Conservation (phyloP, 1,284 basidiomycete species). For the Entoloma clypeatum region DNA sequence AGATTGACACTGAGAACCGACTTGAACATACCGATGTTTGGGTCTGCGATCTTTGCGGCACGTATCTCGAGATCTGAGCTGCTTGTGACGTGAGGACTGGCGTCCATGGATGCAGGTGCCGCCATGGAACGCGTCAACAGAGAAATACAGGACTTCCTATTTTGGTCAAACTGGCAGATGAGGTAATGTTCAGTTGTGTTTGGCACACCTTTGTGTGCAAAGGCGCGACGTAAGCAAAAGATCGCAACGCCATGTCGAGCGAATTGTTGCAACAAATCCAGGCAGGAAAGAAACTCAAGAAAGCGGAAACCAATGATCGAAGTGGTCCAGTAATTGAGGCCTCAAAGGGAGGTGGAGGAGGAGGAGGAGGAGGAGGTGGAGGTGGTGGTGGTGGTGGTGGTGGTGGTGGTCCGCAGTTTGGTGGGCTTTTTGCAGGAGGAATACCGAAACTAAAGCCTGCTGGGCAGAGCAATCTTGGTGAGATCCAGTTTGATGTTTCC, state of each 20-base stretch:
- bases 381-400: conserved; percentile 34
- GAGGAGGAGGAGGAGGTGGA: conserved; percentile 37
- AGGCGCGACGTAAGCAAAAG: not conserved
- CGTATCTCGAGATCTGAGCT: conserved; percentile 64
- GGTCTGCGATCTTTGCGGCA: conserved; percentile 70
- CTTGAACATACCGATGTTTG: conserved; percentile 51
- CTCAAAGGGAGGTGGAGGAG: conserved; percentile 45
- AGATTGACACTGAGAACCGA: conserved; percentile 1
- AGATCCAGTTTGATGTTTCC: conserved; percentile 23
- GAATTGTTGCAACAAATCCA: conserved; percentile 76
- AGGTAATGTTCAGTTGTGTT: conserved; percentile 7
- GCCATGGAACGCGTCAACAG: conserved; percentile 22
- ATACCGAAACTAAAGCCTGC: conserved; percentile 86
- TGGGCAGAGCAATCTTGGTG: conserved; percentile 56
- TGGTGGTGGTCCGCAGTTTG: conserved; percentile 74
- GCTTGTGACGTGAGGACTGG: conserved; percentile 26
- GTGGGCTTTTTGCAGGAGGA: conserved; percentile 83
- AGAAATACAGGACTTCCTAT: conserved; percentile 17
- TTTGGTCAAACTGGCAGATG: conserved; percentile 18
- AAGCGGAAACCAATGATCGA: conserved; percentile 78
- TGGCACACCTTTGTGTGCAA: not conserved
- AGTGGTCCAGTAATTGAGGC: conserved; percentile 66
- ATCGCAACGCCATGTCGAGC: conserved; percentile 49
- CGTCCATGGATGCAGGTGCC: conserved; percentile 29
- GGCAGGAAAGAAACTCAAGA: conserved; percentile 77